A percentile compares a stretch with the other conserved stretches of the same genome.
These are phyloP conservation scores for Podospora bellae-mahoneyi DNA, from an alignment of 495 filamentous ascomycete species.

Conservation along the genomic window DNA sequence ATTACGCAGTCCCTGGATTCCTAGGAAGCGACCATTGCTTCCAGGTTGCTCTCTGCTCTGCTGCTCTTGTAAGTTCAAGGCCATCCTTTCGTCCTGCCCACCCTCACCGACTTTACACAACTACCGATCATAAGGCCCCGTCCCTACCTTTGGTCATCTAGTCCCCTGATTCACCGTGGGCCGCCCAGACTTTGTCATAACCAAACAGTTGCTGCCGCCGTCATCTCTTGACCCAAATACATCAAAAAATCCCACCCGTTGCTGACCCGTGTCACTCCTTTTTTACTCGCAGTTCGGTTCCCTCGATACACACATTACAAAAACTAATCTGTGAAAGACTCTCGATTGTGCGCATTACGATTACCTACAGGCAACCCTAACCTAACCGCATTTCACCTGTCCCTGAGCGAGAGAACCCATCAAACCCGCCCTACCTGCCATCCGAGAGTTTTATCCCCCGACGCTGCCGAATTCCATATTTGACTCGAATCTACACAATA, in stretches of 20 bases:
- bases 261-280: conserved; percentile 14
- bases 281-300: conserved; percentile 3
- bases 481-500: neutral
- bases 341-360: neutral
- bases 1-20: neutral
- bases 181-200: neutral
- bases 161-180: neutral
- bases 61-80: neutral
- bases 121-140: neutral
- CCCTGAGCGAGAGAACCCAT: neutral
- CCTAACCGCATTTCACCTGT: neutral
- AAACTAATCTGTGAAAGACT: neutral
- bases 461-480: neutral
- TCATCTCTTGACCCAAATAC: neutral
- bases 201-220: neutral
- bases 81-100: conserved; percentile 1
- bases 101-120: neutral
- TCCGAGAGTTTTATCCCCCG: neutral
- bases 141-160: neutral
- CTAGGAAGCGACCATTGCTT: neutral
- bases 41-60: too few relatives aligned
- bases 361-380: neutral
- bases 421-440: neutral
- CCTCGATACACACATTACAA: neutral
- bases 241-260: neutral